A percentile compares a stretch with the other conserved stretches of the same genome.
These are phyloP conservation scores for Cystobasidium pallidum DNA, from an alignment of 1,284 basidiomycete genomes.

Conservation along the genomic window DNA sequence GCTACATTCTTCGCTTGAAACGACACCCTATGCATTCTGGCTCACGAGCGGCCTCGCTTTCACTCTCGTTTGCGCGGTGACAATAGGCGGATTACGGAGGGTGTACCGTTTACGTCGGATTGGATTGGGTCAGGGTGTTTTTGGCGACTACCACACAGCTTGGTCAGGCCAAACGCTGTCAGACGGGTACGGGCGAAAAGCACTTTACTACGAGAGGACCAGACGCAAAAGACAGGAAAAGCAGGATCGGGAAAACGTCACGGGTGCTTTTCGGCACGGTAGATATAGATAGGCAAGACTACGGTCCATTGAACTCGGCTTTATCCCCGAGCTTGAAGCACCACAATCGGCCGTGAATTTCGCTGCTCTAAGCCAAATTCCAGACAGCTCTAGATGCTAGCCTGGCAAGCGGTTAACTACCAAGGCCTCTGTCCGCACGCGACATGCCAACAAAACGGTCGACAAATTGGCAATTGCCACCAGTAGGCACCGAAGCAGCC, in stretches of 20 bases:
- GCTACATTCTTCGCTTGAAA: conserved; percentile 57
- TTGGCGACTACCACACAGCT: conserved; percentile 33
- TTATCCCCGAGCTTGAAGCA: no score
- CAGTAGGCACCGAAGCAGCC: background rate
- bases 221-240: conserved; percentile 27
- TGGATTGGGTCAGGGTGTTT: conserved; percentile 47
- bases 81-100: conserved; percentile 53
- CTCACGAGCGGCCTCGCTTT: conserved; percentile 55
- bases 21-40: conserved; percentile 57
- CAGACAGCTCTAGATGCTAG: no score
- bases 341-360: no score
- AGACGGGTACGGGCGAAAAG: conserved; percentile 22
- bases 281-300: background rate
- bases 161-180: conserved; percentile 3
- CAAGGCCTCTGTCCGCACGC: no score
- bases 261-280: background rate
- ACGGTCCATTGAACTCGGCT: no score
- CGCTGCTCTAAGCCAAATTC: no score
- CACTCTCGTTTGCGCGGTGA: conserved; percentile 54
- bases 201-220: conserved; percentile 33
- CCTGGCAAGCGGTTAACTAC: no score
- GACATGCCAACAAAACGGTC: no score
- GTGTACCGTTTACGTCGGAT: conserved; percentile 47
- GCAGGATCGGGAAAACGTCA: conserved; percentile 17
- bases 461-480: background rate